Evolutionary conservation across 1,139 yeast species (phyloP).

Genomic region (Yamadazyma diddensiae): DNA sequence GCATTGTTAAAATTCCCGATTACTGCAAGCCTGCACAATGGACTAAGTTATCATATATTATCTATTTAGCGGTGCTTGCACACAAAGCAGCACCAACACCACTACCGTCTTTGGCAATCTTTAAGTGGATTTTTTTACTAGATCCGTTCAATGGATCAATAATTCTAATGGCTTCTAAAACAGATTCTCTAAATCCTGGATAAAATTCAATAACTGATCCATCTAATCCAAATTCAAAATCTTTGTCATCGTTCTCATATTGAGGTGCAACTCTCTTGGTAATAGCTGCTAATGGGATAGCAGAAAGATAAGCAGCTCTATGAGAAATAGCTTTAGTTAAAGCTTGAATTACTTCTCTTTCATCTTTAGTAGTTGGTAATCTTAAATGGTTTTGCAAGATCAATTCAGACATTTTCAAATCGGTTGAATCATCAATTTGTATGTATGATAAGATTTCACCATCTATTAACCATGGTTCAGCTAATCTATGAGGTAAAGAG

Average conservation of each 20-base stretch:
- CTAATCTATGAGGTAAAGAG: constrained; percentile 61
- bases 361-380: constrained; percentile 63
- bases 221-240: constrained; percentile 89
- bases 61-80: constrained; percentile 42
- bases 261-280: constrained; percentile 37
- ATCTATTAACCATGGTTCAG: constrained; percentile 72
- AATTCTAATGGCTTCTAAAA: constrained; percentile 69
- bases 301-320: constrained; percentile 83
- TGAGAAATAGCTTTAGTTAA: constrained; percentile 75
- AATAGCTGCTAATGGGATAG: constrained; percentile 86
- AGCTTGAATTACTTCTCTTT: constrained; percentile 67
- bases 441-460: constrained; percentile 82
- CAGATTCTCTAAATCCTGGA: constrained; percentile 77
- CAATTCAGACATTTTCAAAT: constrained; percentile 63
- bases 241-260: constrained; percentile 53
- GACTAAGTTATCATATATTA: too few species aligned
- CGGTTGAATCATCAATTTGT: constrained; percentile 76
- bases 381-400: constrained; percentile 62
- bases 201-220: constrained; percentile 92
- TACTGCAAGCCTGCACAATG: too few species aligned
- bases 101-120: constrained; percentile 89
- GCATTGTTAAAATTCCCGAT: too few species aligned
- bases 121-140: constrained; percentile 65
- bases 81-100: constrained; percentile 97
- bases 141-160: constrained; percentile 72